phyloP scores from a whole-genome alignment of 768 basidiomycete genomes.

The Lentinula aciculospora region DNA sequence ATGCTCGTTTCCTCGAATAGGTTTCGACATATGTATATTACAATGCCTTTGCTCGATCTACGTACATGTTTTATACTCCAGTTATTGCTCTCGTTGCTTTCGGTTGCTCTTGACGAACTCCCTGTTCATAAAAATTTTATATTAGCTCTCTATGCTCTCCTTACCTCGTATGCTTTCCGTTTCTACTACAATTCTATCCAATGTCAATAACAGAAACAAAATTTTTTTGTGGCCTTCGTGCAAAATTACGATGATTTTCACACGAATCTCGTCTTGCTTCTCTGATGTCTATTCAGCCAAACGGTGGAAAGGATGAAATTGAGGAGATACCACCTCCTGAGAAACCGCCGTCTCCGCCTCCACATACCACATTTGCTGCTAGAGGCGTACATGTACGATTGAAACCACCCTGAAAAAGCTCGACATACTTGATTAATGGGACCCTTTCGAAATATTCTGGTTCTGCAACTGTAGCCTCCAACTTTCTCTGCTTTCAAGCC shows the following conservation, averaged over 20 bases:
- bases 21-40: conserved; percentile 11
- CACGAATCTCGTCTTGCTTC: background rate
- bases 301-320: conserved; percentile 39
- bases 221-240: too few relatives aligned
- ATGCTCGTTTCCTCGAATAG: background rate
- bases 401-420: conserved; percentile 6
- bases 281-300: background rate
- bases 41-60: background rate
- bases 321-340: conserved; percentile 53
- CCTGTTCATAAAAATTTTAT: background rate
- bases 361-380: conserved; percentile 62
- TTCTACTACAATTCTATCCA: background rate
- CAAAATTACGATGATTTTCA: too few relatives aligned
- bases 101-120: conserved; percentile 6
- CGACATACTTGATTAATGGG: conserved; percentile 3
- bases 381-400: conserved; percentile 69
- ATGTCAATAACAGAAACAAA: too few relatives aligned
- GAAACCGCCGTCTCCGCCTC: conserved; percentile 67
- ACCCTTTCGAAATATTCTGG: background rate
- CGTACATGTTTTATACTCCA: conserved; percentile 1
- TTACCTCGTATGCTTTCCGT: conserved; percentile 1
- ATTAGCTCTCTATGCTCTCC: background rate
- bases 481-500: conserved; percentile 79
- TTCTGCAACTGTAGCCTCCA: conserved; percentile 45
- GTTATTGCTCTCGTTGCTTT: conserved; percentile 3